phyloP scores from a whole-genome alignment of 176 grass and related monocot genomes.

The Tillandsia fasciculata region DNA sequence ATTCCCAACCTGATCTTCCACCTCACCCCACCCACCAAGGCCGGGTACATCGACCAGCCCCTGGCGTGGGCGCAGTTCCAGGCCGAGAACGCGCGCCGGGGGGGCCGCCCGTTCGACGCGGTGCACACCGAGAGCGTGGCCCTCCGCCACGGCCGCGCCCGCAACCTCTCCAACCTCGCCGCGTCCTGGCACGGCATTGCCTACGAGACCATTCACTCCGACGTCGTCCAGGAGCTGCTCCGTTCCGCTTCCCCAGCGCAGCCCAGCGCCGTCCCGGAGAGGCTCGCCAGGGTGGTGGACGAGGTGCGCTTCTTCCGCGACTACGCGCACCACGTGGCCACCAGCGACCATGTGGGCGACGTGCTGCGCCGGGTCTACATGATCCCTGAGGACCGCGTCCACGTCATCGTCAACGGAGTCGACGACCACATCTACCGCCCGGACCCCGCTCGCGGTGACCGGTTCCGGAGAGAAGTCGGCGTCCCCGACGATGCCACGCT shows the following conservation, averaged over 20 bases:
- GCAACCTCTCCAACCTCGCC: constrained; percentile 30
- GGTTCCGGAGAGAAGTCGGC: constrained; percentile 28
- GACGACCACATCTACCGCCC: constrained; percentile 23
- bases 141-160: constrained; percentile 31
- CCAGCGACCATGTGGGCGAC: constrained; percentile 47
- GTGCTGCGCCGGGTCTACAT: constrained; percentile 46
- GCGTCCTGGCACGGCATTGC: constrained; percentile 51
- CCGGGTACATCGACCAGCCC: constrained; percentile 41
- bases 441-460: constrained; percentile 9
- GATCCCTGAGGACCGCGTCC: constrained; percentile 44
- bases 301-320: constrained; percentile 42
- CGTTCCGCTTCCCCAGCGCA: constrained; percentile 2
- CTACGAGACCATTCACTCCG: constrained; percentile 49
- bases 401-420: constrained; percentile 44
- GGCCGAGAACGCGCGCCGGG: constrained; percentile 18
- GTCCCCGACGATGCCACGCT: constrained; percentile 20
- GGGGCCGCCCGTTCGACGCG: constrained; percentile 21
- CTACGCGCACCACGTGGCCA: constrained; percentile 42
- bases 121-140: constrained; percentile 44
- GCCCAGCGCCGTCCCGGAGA: neutral
- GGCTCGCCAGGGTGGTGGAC: constrained; percentile 23
- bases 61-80: constrained; percentile 46
- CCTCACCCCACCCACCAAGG: constrained; percentile 23
- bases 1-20: constrained; percentile 15
- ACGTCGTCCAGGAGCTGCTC: constrained; percentile 39